Evolutionary conservation across 257 asterid species (phyloP), one percentile per base, ranked within the genome.

Genomic region (Mentha longifolia): DNA sequence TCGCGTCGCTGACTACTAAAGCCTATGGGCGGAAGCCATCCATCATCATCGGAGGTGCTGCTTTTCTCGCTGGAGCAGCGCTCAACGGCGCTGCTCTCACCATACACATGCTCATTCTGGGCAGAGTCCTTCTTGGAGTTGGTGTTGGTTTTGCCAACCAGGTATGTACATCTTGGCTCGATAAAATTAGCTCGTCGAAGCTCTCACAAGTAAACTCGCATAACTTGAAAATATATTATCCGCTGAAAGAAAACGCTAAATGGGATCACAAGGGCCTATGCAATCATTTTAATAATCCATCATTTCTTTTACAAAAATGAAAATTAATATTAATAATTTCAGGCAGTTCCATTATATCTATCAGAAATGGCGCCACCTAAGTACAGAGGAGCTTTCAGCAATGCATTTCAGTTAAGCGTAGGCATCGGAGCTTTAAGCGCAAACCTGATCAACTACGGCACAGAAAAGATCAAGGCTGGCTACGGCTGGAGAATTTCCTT

Each of bases 351-450:
- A 2, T 35, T 92, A 33, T 92, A 90, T 62, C 89, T 92, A 2
- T 90, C 97, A 5, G 97, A 92, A 88, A 92, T 92, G 97, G 96
- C 98, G 1, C 96, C 95, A 10, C 57, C 98, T 0, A 87, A 79
- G 49, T 86, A 78, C 87, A 84, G 98, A 78, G 98, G 98, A 79
- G 91, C 91, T 11, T 81, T 94, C 84, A 94, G 85, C 81, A 83
- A 79, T 17, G 83, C 89, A 19, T 94, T 94, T 49, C 98, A 94
- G 65, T 70, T 91, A 0, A 78, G 91, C 50, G 80, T 89, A 0
- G 85, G 96, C 15, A 76, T 89, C 0, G 97, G 97, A 4, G 82
- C 80, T 55, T 57, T 81, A 49, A 12, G 84, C 0, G 96, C 98
- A 5, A 89, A 80, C 75, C 80, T 94, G 0, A 84, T 89, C 3